phyloP scores from a whole-genome alignment of 192 early-diverging fungal species.

The Coemansia sp. region DNA sequence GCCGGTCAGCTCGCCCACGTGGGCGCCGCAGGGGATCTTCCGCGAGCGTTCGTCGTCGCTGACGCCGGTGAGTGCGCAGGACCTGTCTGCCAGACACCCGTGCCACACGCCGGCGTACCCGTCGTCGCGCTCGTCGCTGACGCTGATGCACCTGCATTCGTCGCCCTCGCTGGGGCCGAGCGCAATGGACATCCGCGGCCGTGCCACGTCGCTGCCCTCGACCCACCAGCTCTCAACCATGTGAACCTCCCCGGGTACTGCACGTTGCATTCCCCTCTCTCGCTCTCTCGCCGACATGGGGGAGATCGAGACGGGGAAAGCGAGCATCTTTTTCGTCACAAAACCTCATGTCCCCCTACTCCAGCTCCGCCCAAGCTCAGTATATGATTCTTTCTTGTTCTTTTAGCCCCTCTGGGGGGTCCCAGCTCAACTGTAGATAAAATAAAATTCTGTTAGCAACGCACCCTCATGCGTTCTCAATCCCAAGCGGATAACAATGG shows the following conservation, averaged over 20 bases:
- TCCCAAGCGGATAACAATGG: constrained; percentile 1
- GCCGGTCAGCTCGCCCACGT: constrained; percentile 20
- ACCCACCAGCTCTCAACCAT: constrained; percentile 41
- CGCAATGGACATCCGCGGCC: constrained; percentile 24
- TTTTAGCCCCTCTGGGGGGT: not conserved
- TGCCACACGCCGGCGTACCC: constrained; percentile 50
- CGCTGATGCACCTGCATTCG: constrained; percentile 18
- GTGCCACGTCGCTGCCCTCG: constrained; percentile 39
- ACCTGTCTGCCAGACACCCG: constrained; percentile 35
- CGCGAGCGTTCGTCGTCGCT: constrained; percentile 47
- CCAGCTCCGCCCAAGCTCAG: too few relatives aligned
- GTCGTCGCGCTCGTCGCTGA: constrained; percentile 19
- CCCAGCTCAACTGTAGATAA: constrained; percentile 4
- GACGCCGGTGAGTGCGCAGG: constrained; percentile 40
- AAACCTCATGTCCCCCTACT: not conserved
- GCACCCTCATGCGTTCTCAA: not conserved
- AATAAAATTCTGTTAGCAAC: not conserved
- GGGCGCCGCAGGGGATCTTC: constrained; percentile 15
- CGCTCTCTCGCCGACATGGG: not conserved
- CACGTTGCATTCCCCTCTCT: too few relatives aligned
- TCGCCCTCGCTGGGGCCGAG: constrained; percentile 39
- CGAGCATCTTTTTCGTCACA: not conserved
- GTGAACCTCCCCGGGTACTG: constrained; percentile 13
- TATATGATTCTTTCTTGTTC: not conserved
- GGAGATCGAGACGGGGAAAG: not conserved